Conservation (phyloP, 2,329 filamentous ascomycete species). For the Sclerotinia sclerotiorum region DNA sequence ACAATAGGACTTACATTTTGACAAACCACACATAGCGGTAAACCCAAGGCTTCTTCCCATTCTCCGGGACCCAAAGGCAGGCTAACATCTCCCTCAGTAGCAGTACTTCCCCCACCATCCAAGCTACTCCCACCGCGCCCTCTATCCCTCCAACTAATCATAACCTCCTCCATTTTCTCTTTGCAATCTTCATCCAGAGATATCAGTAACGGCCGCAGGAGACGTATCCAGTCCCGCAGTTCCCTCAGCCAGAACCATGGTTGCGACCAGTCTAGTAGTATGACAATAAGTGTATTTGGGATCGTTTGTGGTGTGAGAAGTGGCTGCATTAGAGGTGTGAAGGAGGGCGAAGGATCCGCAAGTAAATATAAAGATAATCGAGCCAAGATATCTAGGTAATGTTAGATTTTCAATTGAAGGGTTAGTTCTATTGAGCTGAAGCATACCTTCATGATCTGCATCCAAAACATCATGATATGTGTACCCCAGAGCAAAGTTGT, state of each 20-base stretch:
- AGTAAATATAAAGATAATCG: slow-evolving; percentile 87
- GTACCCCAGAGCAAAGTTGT: slow-evolving; percentile 89
- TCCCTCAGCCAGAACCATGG: slow-evolving; percentile 92
- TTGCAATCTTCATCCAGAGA: slow-evolving; percentile 75
- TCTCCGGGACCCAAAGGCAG: slow-evolving; percentile 84
- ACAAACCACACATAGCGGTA: slow-evolving; percentile 92
- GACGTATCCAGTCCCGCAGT: slow-evolving; percentile 82
- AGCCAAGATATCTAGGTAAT: slow-evolving; percentile 73
- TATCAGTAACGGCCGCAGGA: slow-evolving; percentile 74
- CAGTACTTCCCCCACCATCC: slow-evolving; percentile 56
- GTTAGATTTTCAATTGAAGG: slow-evolving; percentile 28
- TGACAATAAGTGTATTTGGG: slow-evolving; percentile 81
- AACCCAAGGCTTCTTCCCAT: slow-evolving; percentile 85
- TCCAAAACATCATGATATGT: slow-evolving; percentile 95
- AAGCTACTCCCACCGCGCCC: slow-evolving; percentile 65
- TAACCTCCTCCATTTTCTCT: slow-evolving; percentile 81
- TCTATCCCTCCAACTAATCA: slow-evolving; percentile 75
- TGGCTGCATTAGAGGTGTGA: slow-evolving; percentile 78
- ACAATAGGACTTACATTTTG: slow-evolving; percentile 67
- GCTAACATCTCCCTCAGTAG: slow-evolving; percentile 66
- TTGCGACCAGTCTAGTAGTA: slow-evolving; percentile 93
- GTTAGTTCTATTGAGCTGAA: background rate
- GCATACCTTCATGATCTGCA: slow-evolving; percentile 82
- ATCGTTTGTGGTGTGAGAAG: slow-evolving; percentile 82
- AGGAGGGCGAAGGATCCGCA: slow-evolving; percentile 78